Conservation (phyloP, 2,329 filamentous ascomycete species). For the Laburnicola sp. region DNA sequence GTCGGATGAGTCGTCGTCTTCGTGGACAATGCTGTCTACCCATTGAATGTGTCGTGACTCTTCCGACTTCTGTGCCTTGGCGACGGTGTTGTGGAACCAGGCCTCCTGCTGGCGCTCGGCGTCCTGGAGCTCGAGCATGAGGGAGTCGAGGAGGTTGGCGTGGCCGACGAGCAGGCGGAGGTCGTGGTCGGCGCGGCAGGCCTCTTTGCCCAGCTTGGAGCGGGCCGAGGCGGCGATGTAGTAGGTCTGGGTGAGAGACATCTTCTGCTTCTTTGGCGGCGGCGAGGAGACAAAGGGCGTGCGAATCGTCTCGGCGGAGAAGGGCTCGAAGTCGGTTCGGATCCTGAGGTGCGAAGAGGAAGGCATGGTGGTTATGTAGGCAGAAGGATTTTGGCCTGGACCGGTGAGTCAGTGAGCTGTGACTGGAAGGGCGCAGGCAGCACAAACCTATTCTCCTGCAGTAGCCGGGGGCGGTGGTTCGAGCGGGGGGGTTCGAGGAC, state of each 20-base stretch:
- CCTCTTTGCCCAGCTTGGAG: constrained; percentile 92
- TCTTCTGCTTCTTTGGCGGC: constrained; percentile 70
- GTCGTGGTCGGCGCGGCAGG: constrained; percentile 88
- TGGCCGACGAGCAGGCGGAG: constrained; percentile 94
- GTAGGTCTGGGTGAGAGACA: constrained; percentile 98
- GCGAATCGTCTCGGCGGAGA: constrained; percentile 50
- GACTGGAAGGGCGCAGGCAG: constrained; percentile 37
- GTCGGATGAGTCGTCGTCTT: constrained; percentile 64
- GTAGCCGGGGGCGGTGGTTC: constrained; percentile 40
- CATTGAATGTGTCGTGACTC: constrained; percentile 78
- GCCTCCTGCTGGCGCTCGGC: constrained; percentile 94
- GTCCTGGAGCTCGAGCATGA: constrained; percentile 90
- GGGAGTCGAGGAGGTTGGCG: constrained; percentile 93
- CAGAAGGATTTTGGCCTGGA: constrained; percentile 37
- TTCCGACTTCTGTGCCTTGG: constrained; percentile 66
- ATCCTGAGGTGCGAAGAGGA: constrained; percentile 52
- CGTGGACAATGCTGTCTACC: constrained; percentile 77
- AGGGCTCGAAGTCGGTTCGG: constrained; percentile 52
- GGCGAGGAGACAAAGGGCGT: constrained; percentile 48
- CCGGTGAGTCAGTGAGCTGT: constrained; percentile 60
- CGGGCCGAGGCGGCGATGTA: constrained; percentile 96
- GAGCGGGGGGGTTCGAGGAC: constrained; percentile 22
- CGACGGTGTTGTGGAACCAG: constrained; percentile 97
- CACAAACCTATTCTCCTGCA: constrained; percentile 33
- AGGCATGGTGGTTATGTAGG: constrained; percentile 48